Percentiles rank a stretch among this genome's conserved stretches.
These are phyloP conservation scores for Sporothrix sp. DNA, from an alignment of 2,329 filamentous ascomycete genomes.

Conservation along the genomic window DNA sequence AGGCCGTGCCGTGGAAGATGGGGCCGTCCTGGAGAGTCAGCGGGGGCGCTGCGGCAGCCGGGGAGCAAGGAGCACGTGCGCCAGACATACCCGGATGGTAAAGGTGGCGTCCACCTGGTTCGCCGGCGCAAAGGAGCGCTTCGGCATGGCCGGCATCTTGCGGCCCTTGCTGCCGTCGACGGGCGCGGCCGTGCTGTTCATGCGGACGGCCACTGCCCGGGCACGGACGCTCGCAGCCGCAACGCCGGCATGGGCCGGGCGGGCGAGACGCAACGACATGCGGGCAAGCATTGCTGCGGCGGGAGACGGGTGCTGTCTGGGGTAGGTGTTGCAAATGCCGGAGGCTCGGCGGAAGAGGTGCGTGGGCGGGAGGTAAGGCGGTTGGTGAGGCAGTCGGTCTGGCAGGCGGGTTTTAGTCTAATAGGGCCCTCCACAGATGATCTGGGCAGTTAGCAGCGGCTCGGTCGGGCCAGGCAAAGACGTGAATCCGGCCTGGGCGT, in stretches of 20 bases:
- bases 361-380: constrained; percentile 14
- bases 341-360: neutral
- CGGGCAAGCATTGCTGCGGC: constrained; percentile 47
- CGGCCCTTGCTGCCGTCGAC: constrained; percentile 61
- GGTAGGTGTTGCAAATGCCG: neutral
- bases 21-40: constrained; percentile 61
- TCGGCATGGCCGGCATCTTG: constrained; percentile 49
- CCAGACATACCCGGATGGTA: constrained; percentile 67
- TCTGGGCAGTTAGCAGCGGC: constrained; percentile 26
- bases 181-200: constrained; percentile 31
- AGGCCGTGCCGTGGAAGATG: constrained; percentile 91
- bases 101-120: constrained; percentile 73
- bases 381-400: constrained; percentile 13
- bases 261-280: constrained; percentile 42
- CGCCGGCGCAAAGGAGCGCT: constrained; percentile 53
- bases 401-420: constrained; percentile 31
- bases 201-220: constrained; percentile 27
- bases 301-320: neutral
- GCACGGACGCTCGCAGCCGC: constrained; percentile 26
- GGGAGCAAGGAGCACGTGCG: neutral
- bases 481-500: neutral
- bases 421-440: constrained; percentile 45
- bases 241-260: constrained; percentile 27
- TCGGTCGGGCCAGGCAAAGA: neutral
- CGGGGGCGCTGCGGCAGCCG: neutral